Conservation (phyloP, 345 rosid species). For the Pistacia vera region DNA sequence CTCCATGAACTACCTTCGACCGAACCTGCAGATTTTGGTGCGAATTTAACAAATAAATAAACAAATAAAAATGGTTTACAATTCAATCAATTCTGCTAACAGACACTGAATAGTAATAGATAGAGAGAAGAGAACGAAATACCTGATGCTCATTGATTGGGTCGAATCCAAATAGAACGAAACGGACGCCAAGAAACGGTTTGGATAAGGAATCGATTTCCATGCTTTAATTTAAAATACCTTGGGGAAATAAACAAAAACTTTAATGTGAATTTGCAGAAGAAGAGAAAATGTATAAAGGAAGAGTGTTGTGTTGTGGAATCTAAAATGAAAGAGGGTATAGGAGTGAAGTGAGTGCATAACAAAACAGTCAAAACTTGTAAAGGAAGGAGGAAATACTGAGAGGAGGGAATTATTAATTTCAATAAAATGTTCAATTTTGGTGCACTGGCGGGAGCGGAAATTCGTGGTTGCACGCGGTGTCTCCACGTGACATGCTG, state of each 20-base stretch:
- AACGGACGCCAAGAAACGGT: constrained; percentile 63
- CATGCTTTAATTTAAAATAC: constrained; percentile 26
- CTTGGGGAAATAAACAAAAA: constrained; percentile 6
- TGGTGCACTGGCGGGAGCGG: constrained; percentile 40
- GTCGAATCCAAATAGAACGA: constrained; percentile 71
- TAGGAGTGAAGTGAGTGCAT: constrained; percentile 5
- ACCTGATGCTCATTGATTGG: constrained; percentile 44
- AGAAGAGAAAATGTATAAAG: neutral
- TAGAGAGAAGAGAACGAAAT: neutral
- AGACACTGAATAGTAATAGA: neutral
- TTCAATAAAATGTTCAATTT: constrained; percentile 19
- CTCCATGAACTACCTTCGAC: constrained; percentile 69
- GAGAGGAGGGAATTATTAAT: constrained; percentile 16
- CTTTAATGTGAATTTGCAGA: neutral
- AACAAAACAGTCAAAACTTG: constrained; percentile 23
- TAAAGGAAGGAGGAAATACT: constrained; percentile 32
- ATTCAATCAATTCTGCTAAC: neutral
- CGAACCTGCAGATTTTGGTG: constrained; percentile 44
- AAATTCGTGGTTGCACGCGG: constrained; percentile 4
- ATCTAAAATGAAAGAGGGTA: constrained; percentile 8
- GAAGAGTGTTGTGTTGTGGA: neutral
- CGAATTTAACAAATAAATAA: neutral
- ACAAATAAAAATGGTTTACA: neutral
- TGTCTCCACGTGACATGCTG: constrained; percentile 26
- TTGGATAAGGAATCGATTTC: constrained; percentile 38